Percentiles rank a stretch among this genome's conserved stretches.
These are phyloP conservation scores for Fraxinus nigra DNA, from an alignment of 305 asterid species.

Conservation along the genomic window DNA sequence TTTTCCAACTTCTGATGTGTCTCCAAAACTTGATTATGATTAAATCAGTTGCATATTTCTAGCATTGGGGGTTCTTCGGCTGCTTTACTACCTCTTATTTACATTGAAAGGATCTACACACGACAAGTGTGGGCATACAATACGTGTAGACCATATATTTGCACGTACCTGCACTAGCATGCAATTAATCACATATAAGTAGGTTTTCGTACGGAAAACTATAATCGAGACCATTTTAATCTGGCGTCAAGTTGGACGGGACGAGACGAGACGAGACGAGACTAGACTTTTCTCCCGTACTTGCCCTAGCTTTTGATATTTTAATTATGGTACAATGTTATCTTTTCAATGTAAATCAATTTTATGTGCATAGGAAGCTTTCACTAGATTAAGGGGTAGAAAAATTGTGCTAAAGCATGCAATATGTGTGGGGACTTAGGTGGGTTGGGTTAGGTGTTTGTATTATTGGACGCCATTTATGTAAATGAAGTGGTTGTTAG, in stretches of 20 bases:
- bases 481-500: conserved; percentile 31
- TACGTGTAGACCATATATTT: background rate
- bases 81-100: background rate
- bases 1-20: conserved; percentile 63
- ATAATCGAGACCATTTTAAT: background rate
- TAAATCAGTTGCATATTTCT: background rate
- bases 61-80: conserved; percentile 24
- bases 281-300: conserved; percentile 4
- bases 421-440: background rate
- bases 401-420: background rate
- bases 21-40: conserved; percentile 12
- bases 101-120: background rate
- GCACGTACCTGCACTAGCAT: background rate
- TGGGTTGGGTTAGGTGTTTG: background rate
- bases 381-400: background rate
- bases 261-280: conserved; percentile 18
- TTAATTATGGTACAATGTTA: conserved; percentile 6
- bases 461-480: background rate
- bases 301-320: conserved; percentile 10
- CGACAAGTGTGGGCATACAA: background rate
- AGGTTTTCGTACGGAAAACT: background rate
- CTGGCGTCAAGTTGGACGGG: conserved; percentile 28
- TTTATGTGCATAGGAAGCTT: conserved; percentile 30
- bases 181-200: background rate
- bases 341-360: conserved; percentile 50